Base-by-base conservation (phyloP, 73 alveolate species). In the Paramecium primaurelia region DNA sequence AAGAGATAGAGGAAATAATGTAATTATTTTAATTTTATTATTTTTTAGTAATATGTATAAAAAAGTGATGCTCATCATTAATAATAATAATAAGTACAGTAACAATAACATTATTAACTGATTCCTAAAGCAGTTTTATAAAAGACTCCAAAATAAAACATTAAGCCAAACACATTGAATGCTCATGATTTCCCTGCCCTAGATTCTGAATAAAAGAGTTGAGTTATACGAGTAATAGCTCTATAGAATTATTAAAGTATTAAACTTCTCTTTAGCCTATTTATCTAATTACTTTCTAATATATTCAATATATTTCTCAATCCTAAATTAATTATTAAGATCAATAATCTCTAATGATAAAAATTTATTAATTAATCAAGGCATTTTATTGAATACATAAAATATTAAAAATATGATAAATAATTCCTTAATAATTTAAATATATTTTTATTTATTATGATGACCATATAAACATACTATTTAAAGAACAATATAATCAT, bases 101-200 rank as follows among this genome's bases (percentile, higher is more conserved):
- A 68, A 68, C 12, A 32, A 34, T 22, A 28, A 68, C 12, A 54
- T 4, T 68, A 68, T 68, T n/a, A 68, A 32, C 28, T 68, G 47
- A 34, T 68, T 34, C 84, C 84, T 22, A 68, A 68, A 25, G 32
- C 69, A 54, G 69, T 54, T 11, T 34, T 68, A 68, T 32, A 68
- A 32, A 68, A 54, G 69, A 54, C 69, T 54, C 69, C 69, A 54
- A 54, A 54, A 54, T 54, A 54, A 54, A 54, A 54, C 14, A 54
- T 54, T 14, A 54, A 54, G 9, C 69, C 69, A n/a, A 54, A 54
- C 69, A n/a, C 69, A 54, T 54, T 68, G 84, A 68, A 68, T 34
- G 40, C 84, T 68, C 45, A 68, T 3, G 84, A 68, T 68, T 68
- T 68, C 47, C 84, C 84, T 68, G 84, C 84, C 47, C 47, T 68